Evolutionary conservation across 2,329 filamentous ascomycete species (phyloP), one percentile per base, ranked within the genome.

Genomic region (Septoria linicola): DNA sequence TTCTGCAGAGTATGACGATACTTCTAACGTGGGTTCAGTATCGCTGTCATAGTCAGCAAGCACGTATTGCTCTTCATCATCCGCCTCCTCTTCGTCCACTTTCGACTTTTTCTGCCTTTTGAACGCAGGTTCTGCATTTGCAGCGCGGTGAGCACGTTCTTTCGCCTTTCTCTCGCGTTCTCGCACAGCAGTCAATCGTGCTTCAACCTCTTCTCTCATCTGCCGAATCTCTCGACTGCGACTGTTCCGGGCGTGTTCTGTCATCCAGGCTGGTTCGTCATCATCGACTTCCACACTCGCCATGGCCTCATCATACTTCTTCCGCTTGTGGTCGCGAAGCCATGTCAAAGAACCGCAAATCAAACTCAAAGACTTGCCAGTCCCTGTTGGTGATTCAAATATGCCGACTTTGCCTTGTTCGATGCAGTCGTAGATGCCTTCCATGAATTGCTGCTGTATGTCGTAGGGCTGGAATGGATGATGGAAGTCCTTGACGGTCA

Each of bases 271-370:
- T 0, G 89, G 89, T 62, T 95, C 89, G 59, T 87, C 85, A 49
- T 82, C 76, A 44, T 76, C 76, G 61, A 64, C 17, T 23, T 75
- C 41, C 68, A 77, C 51, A 64, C 70, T 51, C 68, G 76, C 51
- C 76, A 79, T 39, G 63, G 78, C 58, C 66, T 78, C 68, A 75
- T 86, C 70, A 75, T 85, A 70, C 54, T 68, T 60, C 63, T 75
- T 67, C 70, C 83, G 75, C 68, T 95, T 92, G 71, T 91, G 81
- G 50, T 88, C 81, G 41, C 91, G 84, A n/a, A 96, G 76, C 91
- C 91, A 96, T 2, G 90, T 95, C 63, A 96, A 70, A 4, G 90
- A 85, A 34, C 86, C 87, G 66, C 91, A 96, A 57, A 96, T 93
- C 21, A 96, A 77, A 59, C 91, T 96, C 37, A 96, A 72, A 1